Conservation (phyloP, 768 basidiomycete genomes). For the Dacryopinax spathularia region DNA sequence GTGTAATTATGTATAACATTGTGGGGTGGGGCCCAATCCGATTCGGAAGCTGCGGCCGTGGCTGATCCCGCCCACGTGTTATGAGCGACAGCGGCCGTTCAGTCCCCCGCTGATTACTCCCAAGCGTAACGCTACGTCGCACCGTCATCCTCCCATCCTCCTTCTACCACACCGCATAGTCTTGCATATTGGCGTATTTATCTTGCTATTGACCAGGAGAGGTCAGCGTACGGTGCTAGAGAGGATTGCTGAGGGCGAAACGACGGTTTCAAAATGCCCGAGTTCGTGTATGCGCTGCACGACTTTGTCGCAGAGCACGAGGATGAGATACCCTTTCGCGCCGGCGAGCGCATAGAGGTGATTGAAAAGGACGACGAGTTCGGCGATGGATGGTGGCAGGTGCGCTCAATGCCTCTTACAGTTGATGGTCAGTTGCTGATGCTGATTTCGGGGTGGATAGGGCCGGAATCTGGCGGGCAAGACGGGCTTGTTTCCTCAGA, state of each 20-base stretch:
- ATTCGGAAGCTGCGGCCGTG: too few species aligned
- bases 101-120: background rate
- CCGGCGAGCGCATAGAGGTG: slow-evolving; percentile 78
- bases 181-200: background rate
- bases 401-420: slow-evolving; percentile 20
- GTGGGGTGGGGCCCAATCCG: too few species aligned
- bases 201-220: background rate
- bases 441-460: slow-evolving; percentile 28
- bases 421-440: background rate
- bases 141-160: background rate
- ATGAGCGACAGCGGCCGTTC: too few species aligned
- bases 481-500: slow-evolving; percentile 81
- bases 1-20: too few species aligned
- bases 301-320: slow-evolving; percentile 84
- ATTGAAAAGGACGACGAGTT: slow-evolving; percentile 87
- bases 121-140: background rate
- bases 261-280: slow-evolving; percentile 16
- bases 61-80: background rate
- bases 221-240: background rate
- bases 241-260: background rate
- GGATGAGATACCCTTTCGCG: slow-evolving; percentile 76
- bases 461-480: slow-evolving; percentile 72
- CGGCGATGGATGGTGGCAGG: slow-evolving; percentile 94
- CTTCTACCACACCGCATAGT: background rate
- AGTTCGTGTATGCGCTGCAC: slow-evolving; percentile 79